Evolutionary conservation across 805 yeast species (phyloP).

Genomic region (Wickerhamiella bombiphila): DNA sequence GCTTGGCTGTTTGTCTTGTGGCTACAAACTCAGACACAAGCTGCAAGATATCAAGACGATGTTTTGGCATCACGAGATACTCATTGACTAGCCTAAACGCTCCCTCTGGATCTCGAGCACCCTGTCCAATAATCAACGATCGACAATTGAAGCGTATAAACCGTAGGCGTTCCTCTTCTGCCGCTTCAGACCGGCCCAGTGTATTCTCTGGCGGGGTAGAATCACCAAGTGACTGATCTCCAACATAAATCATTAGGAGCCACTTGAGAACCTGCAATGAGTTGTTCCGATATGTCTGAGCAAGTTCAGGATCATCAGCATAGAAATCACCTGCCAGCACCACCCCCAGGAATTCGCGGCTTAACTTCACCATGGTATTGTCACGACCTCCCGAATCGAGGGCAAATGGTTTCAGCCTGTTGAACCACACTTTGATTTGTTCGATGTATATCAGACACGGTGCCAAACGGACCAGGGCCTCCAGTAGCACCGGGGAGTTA

Average conservation of each 20-base stretch:
- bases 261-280: slow-evolving; percentile 9
- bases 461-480: slow-evolving; percentile 20
- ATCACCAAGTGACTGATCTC: slow-evolving; percentile 3
- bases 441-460: slow-evolving; percentile 21
- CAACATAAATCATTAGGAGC: slow-evolving; percentile 14
- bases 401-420: slow-evolving; percentile 34
- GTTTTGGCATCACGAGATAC: slow-evolving; percentile 23
- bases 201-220: slow-evolving; percentile 2
- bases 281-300: slow-evolving; percentile 14
- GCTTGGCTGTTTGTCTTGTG: slow-evolving; percentile 15
- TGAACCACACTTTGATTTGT: slow-evolving; percentile 34
- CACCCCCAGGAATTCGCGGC: slow-evolving; percentile 22
- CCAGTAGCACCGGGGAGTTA: slow-evolving; percentile 19
- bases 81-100: slow-evolving; percentile 29
- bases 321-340: slow-evolving; percentile 19
- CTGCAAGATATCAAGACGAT: slow-evolving; percentile 28
- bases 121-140: slow-evolving; percentile 30
- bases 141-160: slow-evolving; percentile 34
- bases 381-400: slow-evolving; percentile 45
- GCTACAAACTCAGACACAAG: slow-evolving; percentile 23
- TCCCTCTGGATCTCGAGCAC: slow-evolving; percentile 24
- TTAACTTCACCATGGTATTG: slow-evolving; percentile 24
- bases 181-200: not conserved
- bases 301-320: slow-evolving; percentile 10
- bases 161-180: slow-evolving; percentile 33